phyloP scores from a whole-genome alignment of 345 rosid species.

The Leavenworthia alabamica region DNA sequence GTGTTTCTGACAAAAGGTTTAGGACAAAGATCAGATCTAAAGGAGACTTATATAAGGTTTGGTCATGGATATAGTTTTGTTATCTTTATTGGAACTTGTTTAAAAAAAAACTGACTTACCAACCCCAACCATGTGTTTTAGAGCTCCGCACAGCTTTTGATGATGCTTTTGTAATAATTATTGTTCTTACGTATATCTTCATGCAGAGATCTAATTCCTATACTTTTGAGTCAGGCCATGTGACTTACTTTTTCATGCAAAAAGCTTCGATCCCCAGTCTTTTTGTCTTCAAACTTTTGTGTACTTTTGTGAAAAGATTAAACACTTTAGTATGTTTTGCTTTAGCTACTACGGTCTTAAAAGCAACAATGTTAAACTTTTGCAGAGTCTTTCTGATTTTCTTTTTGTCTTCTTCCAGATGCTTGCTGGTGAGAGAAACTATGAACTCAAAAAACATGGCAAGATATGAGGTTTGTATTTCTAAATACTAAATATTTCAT shows the following conservation, averaged over 20 bases:
- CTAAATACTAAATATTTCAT: neutral
- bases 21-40: constrained; percentile 34
- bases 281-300: constrained; percentile 34
- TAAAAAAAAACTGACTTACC: constrained; percentile 34
- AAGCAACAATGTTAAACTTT: constrained; percentile 28
- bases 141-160: constrained; percentile 31
- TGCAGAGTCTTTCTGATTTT: constrained; percentile 26
- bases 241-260: constrained; percentile 38
- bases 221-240: constrained; percentile 30
- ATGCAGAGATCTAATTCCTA: constrained; percentile 36
- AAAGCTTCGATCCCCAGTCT: constrained; percentile 27
- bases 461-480: constrained; percentile 7
- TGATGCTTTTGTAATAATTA: constrained; percentile 32
- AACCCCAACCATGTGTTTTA: constrained; percentile 40
- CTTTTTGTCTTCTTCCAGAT: constrained; percentile 22
- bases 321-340: too few relatives aligned
- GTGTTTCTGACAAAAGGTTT: constrained; percentile 21
- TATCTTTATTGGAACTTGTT: constrained; percentile 29
- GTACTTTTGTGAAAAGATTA: too few relatives aligned
- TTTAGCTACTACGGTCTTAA: constrained; percentile 28
- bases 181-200: constrained; percentile 33
- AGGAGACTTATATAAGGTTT: constrained; percentile 26
- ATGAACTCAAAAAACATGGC: constrained; percentile 3
- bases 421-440: constrained; percentile 20
- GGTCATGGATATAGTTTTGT: constrained; percentile 26